Percentiles rank a stretch among this genome's conserved stretches.
Conservation (phyloP, 805 yeast genomes). For the Candida montana region DNA sequence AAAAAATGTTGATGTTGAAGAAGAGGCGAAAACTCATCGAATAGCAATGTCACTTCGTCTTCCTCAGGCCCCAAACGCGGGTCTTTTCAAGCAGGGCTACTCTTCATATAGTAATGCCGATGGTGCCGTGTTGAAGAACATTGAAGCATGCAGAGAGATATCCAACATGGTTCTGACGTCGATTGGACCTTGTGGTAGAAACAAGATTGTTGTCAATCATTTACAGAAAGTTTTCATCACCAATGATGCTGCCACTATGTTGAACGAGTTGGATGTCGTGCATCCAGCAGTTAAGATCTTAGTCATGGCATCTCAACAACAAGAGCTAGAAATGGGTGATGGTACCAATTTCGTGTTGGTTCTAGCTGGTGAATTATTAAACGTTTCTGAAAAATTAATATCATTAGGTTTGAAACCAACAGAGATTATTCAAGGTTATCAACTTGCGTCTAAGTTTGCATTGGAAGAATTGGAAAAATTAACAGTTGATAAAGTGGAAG, state of each 20-base stretch:
- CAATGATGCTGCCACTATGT: conserved; percentile 97
- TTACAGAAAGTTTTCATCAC: conserved; percentile 84
- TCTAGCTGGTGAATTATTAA: conserved; percentile 87
- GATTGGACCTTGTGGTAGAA: conserved; percentile 96
- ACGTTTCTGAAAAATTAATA: conserved; percentile 79
- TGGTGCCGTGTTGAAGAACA: conserved; percentile 90
- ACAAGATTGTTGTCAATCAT: conserved; percentile 89
- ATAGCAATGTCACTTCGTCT: conserved; percentile 73
- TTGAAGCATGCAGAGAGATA: conserved; percentile 91
- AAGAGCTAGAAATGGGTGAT: conserved; percentile 96
- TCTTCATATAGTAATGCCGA: conserved; percentile 82
- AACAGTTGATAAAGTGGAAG: conserved; percentile 55
- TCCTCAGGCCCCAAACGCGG: conserved; percentile 90
- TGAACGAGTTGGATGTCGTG: conserved; percentile 86
- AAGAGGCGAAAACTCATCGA: not conserved
- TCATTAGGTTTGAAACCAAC: conserved; percentile 84
- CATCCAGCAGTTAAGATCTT: conserved; percentile 96
- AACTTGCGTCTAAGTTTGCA: conserved; percentile 76
- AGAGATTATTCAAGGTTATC: conserved; percentile 91
- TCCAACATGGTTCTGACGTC: conserved; percentile 88
- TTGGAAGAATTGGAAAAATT: conserved; percentile 61
- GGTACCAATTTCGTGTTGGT: conserved; percentile 88
- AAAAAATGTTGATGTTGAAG: not conserved
- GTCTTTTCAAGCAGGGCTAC: conserved; percentile 93
- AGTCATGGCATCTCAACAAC: conserved; percentile 96